Evolutionary conservation across 129 eudicot genomes (phyloP).

Genomic region (Helianthus annuus): DNA sequence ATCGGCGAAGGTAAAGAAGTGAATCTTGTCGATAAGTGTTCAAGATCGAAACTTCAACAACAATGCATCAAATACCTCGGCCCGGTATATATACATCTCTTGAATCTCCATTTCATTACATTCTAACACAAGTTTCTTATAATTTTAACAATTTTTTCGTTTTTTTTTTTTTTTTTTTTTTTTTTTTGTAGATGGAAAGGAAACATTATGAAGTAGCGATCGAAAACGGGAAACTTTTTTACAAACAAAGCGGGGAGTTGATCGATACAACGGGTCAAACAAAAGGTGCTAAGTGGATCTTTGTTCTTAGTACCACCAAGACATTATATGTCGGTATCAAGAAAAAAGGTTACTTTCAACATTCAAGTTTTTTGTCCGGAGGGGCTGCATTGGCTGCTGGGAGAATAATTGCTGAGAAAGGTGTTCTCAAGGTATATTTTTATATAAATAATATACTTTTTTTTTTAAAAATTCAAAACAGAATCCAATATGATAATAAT

Average conservation of each 20-base stretch:
- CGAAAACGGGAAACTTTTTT: constrained; percentile 66
- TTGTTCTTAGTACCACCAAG: constrained; percentile 86
- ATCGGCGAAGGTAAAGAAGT: constrained; percentile 96
- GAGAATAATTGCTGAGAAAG: constrained; percentile 71
- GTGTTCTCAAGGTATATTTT: constrained; percentile 54
- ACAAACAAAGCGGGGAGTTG: constrained; percentile 55
- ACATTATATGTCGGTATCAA: constrained; percentile 80
- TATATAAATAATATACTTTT: background rate
- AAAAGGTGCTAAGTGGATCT: constrained; percentile 85
- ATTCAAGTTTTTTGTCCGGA: constrained; percentile 94
- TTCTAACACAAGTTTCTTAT: constrained; percentile 5
- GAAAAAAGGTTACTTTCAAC: constrained; percentile 88
- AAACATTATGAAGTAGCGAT: constrained; percentile 65
- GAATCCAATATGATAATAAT: background rate
- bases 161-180: background rate
- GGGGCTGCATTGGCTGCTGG: constrained; percentile 98
- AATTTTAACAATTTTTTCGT: background rate
- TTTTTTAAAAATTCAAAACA: background rate
- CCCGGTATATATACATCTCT: constrained; percentile 62
- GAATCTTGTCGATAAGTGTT: constrained; percentile 71
- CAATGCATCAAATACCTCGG: constrained; percentile 98
- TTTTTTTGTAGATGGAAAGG: constrained; percentile 68
- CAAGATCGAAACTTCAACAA: constrained; percentile 77
- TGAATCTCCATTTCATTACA: background rate
- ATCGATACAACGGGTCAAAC: constrained; percentile 51